Base-by-base conservation (phyloP, 1,284 basidiomycete species). In the Vanrija sp. region DNA sequence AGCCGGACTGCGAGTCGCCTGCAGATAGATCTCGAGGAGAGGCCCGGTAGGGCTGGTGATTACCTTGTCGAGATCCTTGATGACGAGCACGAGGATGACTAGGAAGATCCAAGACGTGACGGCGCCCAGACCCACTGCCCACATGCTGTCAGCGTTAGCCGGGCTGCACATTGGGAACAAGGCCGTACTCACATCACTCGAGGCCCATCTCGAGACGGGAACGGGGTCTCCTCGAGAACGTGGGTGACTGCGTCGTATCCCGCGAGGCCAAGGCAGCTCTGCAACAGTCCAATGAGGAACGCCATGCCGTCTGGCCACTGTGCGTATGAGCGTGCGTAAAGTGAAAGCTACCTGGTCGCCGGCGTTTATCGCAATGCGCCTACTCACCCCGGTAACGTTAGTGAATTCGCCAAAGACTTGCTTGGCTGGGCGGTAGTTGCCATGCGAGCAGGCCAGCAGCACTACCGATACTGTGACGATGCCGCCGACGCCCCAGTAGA, bases 61-160 rank as follows among this genome's bases (percentile, higher is more conserved):
- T n/a, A 87, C 76, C 1, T 72, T 78, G 7, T 73, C 57, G 42
- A 85, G 78, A 63, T 87, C 83, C 6, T 79, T 81, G n/a, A 86
- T 72, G 18, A 83, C 84, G 62, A 87, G 87, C n/a, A 86, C 72
- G 18, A 88, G 81, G 0, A 83, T 82, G 46, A 87, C 77, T 23
- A 87, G 73, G 65, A 85, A 85, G 10, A 85, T 52, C 9, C 85
- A 75, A 0, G 84, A 83, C 3, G 75, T 76, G 15, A 81, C 54
- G 1, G 83, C 74, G 1, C 85, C 84, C 43, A 87, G 83, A 1
- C 83, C 80, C 19, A 87, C 79, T 0, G 85, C 87, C 81, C 14
- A 16, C 28, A 28, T 28, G 0, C 85, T 87, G 81, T 10, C 12
- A 15, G 34, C 5, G 19, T n/a, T 6, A 28, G 6, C 28, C 3